Evolutionary conservation across 495 filamentous ascomycete genomes (phyloP).

Genomic region (Annulohypoxylon nitens): DNA sequence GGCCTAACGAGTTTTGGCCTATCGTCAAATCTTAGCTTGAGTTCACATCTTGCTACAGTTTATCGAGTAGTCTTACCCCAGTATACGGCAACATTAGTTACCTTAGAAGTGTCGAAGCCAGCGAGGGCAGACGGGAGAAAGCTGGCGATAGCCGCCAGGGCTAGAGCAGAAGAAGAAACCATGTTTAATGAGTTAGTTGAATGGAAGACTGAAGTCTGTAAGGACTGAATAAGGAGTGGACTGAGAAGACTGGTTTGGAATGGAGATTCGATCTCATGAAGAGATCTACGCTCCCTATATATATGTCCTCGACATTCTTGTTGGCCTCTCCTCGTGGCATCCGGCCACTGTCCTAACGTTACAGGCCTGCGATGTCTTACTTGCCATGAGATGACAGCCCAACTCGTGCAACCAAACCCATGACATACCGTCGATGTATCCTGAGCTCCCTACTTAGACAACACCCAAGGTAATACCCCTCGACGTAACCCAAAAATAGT

Average conservation of each 20-base stretch:
- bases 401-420: conserved; percentile 45
- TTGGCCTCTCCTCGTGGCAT: conserved; percentile 5
- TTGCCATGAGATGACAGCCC: conserved; percentile 42
- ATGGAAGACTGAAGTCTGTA: conserved; percentile 28
- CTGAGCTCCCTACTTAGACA: conserved; percentile 31
- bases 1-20: conserved; percentile 66
- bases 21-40: conserved; percentile 22
- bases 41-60: not conserved
- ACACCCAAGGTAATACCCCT: conserved; percentile 9
- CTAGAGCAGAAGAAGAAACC: conserved; percentile 38
- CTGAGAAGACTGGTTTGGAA: conserved; percentile 22
- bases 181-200: conserved; percentile 32
- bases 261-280: conserved; percentile 8
- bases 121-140: conserved; percentile 51
- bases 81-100: conserved; percentile 74
- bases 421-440: conserved; percentile 35
- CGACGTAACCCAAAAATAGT: conserved; percentile 33
- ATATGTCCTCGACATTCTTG: conserved; percentile 30
- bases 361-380: conserved; percentile 19
- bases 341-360: conserved; percentile 36
- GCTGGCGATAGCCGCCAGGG: conserved; percentile 48
- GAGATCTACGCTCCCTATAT: conserved; percentile 27
- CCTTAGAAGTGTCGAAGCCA: conserved; percentile 63
- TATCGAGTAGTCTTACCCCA: conserved; percentile 62
- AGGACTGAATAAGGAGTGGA: conserved; percentile 1